Evolutionary conservation across 1,284 basidiomycete genomes (phyloP), one percentile per base, ranked within the genome.

Genomic region (Porphyrellus sp.): DNA sequence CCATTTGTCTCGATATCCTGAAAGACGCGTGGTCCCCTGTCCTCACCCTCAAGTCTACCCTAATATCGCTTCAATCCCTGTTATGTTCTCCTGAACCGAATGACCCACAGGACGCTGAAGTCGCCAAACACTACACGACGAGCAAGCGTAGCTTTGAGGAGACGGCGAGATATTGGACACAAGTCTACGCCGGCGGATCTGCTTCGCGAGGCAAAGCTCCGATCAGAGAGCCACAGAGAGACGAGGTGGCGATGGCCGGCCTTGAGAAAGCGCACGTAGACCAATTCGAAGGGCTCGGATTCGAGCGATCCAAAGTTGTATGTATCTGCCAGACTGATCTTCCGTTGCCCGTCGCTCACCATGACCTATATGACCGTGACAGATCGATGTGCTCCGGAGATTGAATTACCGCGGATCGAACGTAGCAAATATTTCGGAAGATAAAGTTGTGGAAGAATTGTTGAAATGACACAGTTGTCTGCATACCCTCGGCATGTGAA

Each of bases 21-120:
- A 90, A 91, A 70, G 93, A 97, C 68, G 91, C 91, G 25, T 95
- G 93, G 93, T 90, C 87, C 13, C 90, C 90, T 46, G 92, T 97
- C 37, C 81, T 96, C 58, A 99, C 97, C 1, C 86, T 99, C 68
- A 98, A 98, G 69, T 95, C 93, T 25, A 98, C 95, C 1, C 78
- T 99, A 64, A 95, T 99, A 70, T 97, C 94, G 0, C 81, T 99
- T 16, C 97, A 98, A 69, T 93, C 90, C 25, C 79, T 99, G 12
- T 78, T 99, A n/a, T 98, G 94, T 73, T 91, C 89, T 4, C 97
- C 96, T 0, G 94, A 98, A 69, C 97, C 96, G 13, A 91, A 89
- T 61, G 97, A 99, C 68, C 97, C 96, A 0, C 96, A 98, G 74
- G 97, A 98, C 67, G 96, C 97, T 0, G 94, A 98, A 74, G 93